phyloP scores from a whole-genome alignment of 2,329 filamentous ascomycete genomes.

The Parastagonospora nodorum region DNA sequence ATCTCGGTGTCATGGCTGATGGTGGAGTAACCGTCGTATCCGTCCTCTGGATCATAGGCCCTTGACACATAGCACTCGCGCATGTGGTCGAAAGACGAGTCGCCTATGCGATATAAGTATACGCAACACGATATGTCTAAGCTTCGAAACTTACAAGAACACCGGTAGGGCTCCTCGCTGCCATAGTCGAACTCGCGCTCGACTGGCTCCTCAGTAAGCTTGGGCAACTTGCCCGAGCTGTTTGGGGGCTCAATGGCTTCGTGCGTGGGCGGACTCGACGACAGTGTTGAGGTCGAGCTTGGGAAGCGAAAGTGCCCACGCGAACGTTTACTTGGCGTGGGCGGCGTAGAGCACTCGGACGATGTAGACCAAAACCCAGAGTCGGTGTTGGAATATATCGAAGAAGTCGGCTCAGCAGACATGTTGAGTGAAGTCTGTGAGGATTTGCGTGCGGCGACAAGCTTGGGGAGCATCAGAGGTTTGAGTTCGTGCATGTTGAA shows the following conservation, averaged over 20 bases:
- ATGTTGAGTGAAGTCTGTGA: constrained; percentile 42
- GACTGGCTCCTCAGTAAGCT: constrained; percentile 81
- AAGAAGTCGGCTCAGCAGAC: constrained; percentile 37
- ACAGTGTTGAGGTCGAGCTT: constrained; percentile 80
- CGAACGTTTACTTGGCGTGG: constrained; percentile 71
- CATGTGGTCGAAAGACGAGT: constrained; percentile 62
- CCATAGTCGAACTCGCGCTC: constrained; percentile 68
- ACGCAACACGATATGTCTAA: constrained; percentile 9
- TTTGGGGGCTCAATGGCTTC: constrained; percentile 63
- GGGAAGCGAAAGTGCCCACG: constrained; percentile 68
- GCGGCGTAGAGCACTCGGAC: constrained; percentile 69
- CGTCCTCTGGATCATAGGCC: constrained; percentile 67
- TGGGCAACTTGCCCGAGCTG: constrained; percentile 71
- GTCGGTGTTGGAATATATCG: constrained; percentile 41
- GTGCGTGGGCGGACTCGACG: constrained; percentile 57
- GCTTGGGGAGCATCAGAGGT: constrained; percentile 45
- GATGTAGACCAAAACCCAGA: constrained; percentile 57
- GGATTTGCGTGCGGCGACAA: constrained; percentile 45
- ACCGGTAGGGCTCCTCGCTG: constrained; percentile 56
- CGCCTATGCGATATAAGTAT: constrained; percentile 54
- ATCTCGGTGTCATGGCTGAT: constrained; percentile 64
- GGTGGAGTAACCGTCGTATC: constrained; percentile 54
- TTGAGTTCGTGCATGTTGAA: constrained; percentile 47
- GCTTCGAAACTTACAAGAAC: constrained; percentile 69
- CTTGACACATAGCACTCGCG: constrained; percentile 49